These are phyloP conservation scores for Hirsutella rhossiliensis DNA, from an alignment of 2,329 filamentous ascomycete genomes.

Conservation along the genomic window DNA sequence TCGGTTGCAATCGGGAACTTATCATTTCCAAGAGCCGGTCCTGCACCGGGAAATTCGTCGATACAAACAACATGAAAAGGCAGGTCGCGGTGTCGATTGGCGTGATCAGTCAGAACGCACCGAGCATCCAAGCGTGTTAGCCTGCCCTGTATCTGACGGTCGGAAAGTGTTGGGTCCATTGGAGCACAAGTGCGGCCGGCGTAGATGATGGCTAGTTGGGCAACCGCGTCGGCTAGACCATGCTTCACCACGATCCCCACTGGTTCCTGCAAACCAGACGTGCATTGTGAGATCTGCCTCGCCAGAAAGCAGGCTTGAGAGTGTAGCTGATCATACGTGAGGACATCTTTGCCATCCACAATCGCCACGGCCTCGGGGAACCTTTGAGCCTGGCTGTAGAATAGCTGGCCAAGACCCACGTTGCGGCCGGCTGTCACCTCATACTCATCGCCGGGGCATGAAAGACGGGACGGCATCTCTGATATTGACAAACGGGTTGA, in stretches of 20 bases:
- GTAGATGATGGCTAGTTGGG: not conserved
- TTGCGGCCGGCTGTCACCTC: not conserved
- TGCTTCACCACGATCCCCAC: slow-evolving; percentile 1
- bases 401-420: not conserved
- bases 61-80: not conserved
- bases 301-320: not conserved
- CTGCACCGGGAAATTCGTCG: not conserved
- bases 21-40: not conserved
- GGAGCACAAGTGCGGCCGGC: not conserved
- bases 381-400: not conserved
- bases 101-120: not conserved
- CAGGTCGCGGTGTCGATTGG: not conserved
- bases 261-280: not conserved
- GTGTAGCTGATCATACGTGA: not conserved
- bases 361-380: not conserved
- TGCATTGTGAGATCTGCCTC: not conserved
- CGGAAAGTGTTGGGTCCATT: not conserved
- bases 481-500: too few relatives aligned
- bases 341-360: not conserved
- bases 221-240: not conserved
- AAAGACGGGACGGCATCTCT: not conserved
- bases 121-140: not conserved
- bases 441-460: not conserved
- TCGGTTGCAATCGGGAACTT: not conserved
- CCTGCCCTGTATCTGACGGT: not conserved